Percentiles rank a stretch among this genome's conserved stretches.
These are phyloP conservation scores for Saccharomycopsis crataegensis DNA, from an alignment of 1,139 yeast species.

Conservation along the genomic window DNA sequence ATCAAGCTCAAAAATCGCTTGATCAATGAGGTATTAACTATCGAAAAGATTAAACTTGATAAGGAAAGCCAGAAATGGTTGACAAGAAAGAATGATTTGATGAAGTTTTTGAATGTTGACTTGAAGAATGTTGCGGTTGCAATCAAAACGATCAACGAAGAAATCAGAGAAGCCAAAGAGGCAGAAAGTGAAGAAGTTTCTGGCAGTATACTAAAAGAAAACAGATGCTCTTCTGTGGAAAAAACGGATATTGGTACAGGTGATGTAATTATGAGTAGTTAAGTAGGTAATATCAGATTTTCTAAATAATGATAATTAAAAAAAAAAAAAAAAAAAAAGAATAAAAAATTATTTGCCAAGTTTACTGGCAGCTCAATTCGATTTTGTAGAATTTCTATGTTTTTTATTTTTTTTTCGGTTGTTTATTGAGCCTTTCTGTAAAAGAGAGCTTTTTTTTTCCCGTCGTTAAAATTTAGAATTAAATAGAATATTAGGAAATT, in stretches of 20 bases:
- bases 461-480: too few species aligned
- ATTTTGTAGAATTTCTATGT: too few species aligned
- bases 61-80: slow-evolving; percentile 36
- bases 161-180: neutral
- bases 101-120: slow-evolving; percentile 33
- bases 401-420: too few species aligned
- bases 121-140: slow-evolving; percentile 30
- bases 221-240: too few species aligned
- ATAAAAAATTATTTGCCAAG: too few species aligned
- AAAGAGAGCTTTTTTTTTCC: too few species aligned
- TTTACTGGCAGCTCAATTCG: too few species aligned
- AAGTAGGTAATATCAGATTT: too few species aligned
- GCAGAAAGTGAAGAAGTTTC: neutral
- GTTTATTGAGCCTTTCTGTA: too few species aligned
- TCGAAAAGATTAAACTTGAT: slow-evolving; percentile 21
- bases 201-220: neutral
- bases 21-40: slow-evolving; percentile 22
- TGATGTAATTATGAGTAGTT: neutral
- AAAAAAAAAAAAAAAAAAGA: too few species aligned
- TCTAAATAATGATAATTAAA: too few species aligned
- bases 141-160: slow-evolving; percentile 29
- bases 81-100: slow-evolving; percentile 33
- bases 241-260: neutral
- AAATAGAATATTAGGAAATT: too few species aligned
- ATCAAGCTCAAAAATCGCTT: slow-evolving; percentile 21